phyloP scores from a whole-genome alignment of 768 basidiomycete genomes.

The Termitomyces sp. region DNA sequence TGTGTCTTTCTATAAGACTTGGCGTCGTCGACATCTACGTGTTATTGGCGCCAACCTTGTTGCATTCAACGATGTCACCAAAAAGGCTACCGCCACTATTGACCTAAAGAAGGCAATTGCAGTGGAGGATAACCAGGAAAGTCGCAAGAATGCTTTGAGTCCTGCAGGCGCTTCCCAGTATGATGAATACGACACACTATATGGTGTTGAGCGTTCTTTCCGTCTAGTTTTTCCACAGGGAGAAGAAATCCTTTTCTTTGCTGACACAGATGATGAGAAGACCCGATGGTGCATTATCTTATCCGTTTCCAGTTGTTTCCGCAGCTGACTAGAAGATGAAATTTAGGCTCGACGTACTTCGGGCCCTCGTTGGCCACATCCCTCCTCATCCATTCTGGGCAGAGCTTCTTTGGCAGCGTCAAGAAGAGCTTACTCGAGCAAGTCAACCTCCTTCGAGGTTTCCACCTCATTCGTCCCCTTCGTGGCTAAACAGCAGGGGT shows the following conservation, averaged over 20 bases:
- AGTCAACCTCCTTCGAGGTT: conserved; percentile 5
- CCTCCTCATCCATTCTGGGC: conserved; percentile 93
- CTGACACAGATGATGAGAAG: conserved; percentile 89
- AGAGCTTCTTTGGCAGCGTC: conserved; percentile 83
- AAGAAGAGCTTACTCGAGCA: conserved; percentile 36
- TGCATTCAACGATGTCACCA: conserved; percentile 91
- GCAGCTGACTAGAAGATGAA: neutral
- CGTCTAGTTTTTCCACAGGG: conserved; percentile 70
- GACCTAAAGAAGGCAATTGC: conserved; percentile 78
- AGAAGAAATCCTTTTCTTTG: conserved; percentile 84
- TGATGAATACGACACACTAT: conserved; percentile 59
- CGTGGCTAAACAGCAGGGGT: conserved; percentile 16
- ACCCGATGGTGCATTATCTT: conserved; percentile 59
- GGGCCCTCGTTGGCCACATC: conserved; percentile 81
- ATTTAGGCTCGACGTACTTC: conserved; percentile 77
- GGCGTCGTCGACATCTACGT: conserved; percentile 77
- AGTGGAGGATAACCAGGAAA: conserved; percentile 72
- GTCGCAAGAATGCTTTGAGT: conserved; percentile 37
- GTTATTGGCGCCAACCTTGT: conserved; percentile 83
- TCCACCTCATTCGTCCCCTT: conserved; percentile 10
- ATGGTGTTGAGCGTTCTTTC: conserved; percentile 79
- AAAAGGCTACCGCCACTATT: conserved; percentile 85
- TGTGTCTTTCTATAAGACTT: conserved; percentile 42
- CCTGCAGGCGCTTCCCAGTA: conserved; percentile 30
- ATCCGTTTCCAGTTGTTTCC: neutral